Evolutionary conservation across 129 eudicot species (phyloP), one percentile per base, ranked within the genome.

Genomic region (Chrysanthemum lavandulifolium): DNA sequence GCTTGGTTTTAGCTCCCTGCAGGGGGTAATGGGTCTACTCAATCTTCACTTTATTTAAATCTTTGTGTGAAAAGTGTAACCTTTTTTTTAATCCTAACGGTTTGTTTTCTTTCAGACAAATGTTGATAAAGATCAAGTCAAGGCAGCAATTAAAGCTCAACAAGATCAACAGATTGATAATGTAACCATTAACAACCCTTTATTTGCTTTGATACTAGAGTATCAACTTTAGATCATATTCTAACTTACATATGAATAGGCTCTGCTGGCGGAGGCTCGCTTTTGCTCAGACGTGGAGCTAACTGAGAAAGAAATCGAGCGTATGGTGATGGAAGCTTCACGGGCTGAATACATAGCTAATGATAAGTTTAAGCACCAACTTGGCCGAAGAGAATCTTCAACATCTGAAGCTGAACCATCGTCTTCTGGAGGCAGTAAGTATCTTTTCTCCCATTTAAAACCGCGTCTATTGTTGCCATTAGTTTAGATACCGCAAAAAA

Each of bases 81-180:
- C 45, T 5, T 6, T 40, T 33, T 0, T 3, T 33, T 3, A 4
- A 73, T 48, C 77, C 31, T 73, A 27, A 29, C 9, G 48, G 50
- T 48, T 51, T 62, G 19, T 77, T n/a, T 51, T 50, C 62, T 68
- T 73, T 56, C 83, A 95, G 99, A 77, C 84, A 29, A 87, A 95
- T 23, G 81, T 86, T 63, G 97, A 91, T 59, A 88, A 78, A 88
- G 97, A 91, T 95, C 87, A 95, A 76, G 94, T 95, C 61, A 90
- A 91, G 78, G 99, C 99, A 43, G 99, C 99, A n/a, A 91, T 95
- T 18, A 95, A 85, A 86, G 99, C 99, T 75, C 99, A 95, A 76
- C 99, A 95, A 67, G 99, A 95, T 56, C 99, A 91, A 53, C 99
- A 95, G 81, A 95, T 95, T 67, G 96, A 95, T 78, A 91, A 91